Base-by-base conservation (phyloP, 495 filamentous ascomycete genomes). In the Echria macrotheca region DNA sequence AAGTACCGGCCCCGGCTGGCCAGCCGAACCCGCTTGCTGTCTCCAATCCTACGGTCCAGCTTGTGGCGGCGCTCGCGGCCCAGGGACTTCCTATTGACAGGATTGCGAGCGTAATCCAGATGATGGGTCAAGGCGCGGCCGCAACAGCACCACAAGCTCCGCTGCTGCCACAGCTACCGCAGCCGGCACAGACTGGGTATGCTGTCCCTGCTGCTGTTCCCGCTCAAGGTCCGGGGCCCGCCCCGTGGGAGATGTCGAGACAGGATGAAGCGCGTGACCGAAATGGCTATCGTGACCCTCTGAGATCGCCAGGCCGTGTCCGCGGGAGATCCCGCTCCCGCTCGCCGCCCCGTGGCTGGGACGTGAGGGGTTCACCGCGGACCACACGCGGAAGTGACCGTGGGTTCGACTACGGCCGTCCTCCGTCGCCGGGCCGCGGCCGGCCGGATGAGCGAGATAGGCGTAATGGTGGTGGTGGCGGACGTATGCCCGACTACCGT, bases 281-380 rank as follows among this genome's bases (percentile, higher is more conserved):
- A 48, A 79, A 76, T 52, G 77, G 78, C 53, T 72, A 69, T 46
- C 68, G 69, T 47, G 72, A 77, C 41, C 31, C 50, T 60, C 69
- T 65, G 60, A 76, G 72, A 68, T 78, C 75, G 17, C 74, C 77
- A 37, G 72, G 68, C 51, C 74, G 78, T 47, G 82, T 81, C 59
- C 83, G 85, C 35, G 79, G 82, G 44, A 82, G 87, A 17, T 93
- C 88, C 28, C 79, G 87, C 36, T 93, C 89, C 10, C 76, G 73
- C 7, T 80, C 79, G 23, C n/a, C n/a, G n/a, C 85, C 86, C 28
- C 74, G 74, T 29, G 85, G 83, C 56, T 84, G 86, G 69, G 81
- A 80, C 47, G 71, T 75, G 5, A 60, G 64, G 5, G 66, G 55
- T 7, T 71, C 70, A 17, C 70, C 70, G 8, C 65, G 70, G 35